phyloP scores from a whole-genome alignment of 192 early-diverging fungal genomes.

The Gamsiella multidivaricata region DNA sequence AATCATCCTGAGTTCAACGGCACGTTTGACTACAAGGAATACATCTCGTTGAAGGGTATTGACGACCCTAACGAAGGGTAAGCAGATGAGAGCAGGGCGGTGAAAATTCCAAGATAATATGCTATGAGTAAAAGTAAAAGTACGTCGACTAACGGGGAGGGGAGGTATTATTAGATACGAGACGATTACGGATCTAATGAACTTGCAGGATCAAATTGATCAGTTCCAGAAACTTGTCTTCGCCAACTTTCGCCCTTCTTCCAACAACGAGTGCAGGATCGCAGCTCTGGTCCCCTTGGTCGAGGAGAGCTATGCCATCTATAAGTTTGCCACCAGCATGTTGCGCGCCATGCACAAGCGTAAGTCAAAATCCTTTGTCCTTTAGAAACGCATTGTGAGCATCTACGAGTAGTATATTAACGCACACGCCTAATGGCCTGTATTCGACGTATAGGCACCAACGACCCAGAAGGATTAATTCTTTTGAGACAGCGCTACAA shows the following conservation, averaged over 20 bases:
- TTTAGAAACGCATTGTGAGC: no score
- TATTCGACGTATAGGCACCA: conserved; percentile 48
- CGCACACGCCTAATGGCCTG: no score
- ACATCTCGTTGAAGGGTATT: conserved; percentile 90
- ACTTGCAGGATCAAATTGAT: conserved; percentile 91
- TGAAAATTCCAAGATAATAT: neutral
- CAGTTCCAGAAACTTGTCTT: conserved; percentile 93
- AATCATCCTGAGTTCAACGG: conserved; percentile 94
- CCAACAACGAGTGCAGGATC: conserved; percentile 96
- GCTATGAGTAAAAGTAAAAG: neutral
- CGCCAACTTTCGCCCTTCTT: conserved; percentile 78
- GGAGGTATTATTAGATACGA: conserved; percentile 75
- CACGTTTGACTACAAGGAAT: conserved; percentile 98
- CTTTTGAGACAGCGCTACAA: conserved; percentile 92
- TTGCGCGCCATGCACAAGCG: conserved; percentile 94
- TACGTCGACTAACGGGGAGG: neutral
- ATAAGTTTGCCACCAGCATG: conserved; percentile 96
- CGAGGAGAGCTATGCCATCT: conserved; percentile 95
- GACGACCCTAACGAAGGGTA: conserved; percentile 99
- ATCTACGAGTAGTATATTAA: no score
- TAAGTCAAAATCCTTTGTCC: conserved; percentile 35
- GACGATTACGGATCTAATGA: conserved; percentile 94
- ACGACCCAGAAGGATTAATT: conserved; percentile 86
- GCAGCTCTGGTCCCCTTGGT: conserved; percentile 96
- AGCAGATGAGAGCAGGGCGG: no score